Percentiles rank a stretch among this genome's conserved stretches.
Evolutionary conservation across 176 grass and related monocot genomes (phyloP).

Genomic region (Phoenix roebelenii): DNA sequence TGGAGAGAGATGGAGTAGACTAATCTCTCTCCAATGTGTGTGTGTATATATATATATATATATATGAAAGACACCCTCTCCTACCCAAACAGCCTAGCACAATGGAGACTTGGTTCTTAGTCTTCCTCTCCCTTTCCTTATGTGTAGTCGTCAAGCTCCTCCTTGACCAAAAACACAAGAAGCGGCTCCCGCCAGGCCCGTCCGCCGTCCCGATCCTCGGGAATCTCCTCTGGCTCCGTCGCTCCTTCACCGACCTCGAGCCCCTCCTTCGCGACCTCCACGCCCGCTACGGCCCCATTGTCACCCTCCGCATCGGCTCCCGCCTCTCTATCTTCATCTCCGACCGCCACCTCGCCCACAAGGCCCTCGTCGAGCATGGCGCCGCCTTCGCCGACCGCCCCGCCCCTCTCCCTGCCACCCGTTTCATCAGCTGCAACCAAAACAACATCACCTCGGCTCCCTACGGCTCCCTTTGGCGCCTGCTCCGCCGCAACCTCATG

Average conservation of each 20-base stretch:
- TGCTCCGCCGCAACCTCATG: slow-evolving; percentile 47
- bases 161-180: neutral
- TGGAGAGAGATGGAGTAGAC: too few relatives aligned
- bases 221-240: slow-evolving; percentile 29
- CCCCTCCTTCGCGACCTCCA: slow-evolving; percentile 33
- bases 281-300: slow-evolving; percentile 24
- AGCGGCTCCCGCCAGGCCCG: slow-evolving; percentile 37
- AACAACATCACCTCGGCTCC: slow-evolving; percentile 29
- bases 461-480: slow-evolving; percentile 45
- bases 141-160: neutral
- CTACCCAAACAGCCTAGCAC: too few relatives aligned
- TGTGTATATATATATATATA: too few relatives aligned
- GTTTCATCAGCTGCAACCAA: slow-evolving; percentile 17
- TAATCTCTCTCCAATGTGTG: too few relatives aligned
- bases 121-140: neutral
- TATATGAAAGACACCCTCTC: too few relatives aligned
- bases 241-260: slow-evolving; percentile 14
- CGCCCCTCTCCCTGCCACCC: neutral
- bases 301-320: slow-evolving; percentile 33
- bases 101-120: too few relatives aligned
- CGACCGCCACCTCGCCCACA: slow-evolving; percentile 35
- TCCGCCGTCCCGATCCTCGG: slow-evolving; percentile 32
- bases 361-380: slow-evolving; percentile 36
- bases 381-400: slow-evolving; percentile 36
- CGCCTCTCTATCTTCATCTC: slow-evolving; percentile 30